phyloP scores from a whole-genome alignment of 148 eudicot species.

The Pouteria glomerata region DNA sequence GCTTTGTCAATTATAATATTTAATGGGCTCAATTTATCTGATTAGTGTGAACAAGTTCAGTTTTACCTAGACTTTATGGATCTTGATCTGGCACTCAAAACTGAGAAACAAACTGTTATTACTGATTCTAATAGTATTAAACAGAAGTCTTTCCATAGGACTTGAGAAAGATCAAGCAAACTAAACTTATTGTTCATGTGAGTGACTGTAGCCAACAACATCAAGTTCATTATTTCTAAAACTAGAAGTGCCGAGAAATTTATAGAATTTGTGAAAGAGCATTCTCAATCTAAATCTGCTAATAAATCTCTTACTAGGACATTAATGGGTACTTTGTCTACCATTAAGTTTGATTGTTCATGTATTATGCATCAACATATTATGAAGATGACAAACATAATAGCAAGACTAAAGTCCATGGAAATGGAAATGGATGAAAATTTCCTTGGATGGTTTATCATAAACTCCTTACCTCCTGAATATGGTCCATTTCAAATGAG shows the following conservation, averaged over 20 bases:
- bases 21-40: background rate
- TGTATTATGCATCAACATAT: slow-evolving; percentile 11
- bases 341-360: slow-evolving; percentile 9
- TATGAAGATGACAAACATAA: slow-evolving; percentile 16
- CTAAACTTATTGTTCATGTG: background rate
- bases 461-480: slow-evolving; percentile 10
- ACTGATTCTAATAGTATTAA: background rate
- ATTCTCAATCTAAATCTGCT: background rate
- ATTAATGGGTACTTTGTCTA: background rate
- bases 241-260: slow-evolving; percentile 9
- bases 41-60: background rate
- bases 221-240: background rate
- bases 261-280: slow-evolving; percentile 5
- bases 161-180: background rate
- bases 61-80: background rate
- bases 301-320: slow-evolving; percentile 5
- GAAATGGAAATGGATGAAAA: slow-evolving; percentile 15
- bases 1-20: background rate
- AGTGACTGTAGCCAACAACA: background rate
- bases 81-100: background rate
- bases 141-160: background rate
- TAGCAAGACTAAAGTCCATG: slow-evolving; percentile 12
- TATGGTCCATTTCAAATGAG: slow-evolving; percentile 16
- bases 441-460: slow-evolving; percentile 7
- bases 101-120: background rate